Conservation (phyloP, 495 filamentous ascomycete genomes). For the Aspergillus indologenus region DNA sequence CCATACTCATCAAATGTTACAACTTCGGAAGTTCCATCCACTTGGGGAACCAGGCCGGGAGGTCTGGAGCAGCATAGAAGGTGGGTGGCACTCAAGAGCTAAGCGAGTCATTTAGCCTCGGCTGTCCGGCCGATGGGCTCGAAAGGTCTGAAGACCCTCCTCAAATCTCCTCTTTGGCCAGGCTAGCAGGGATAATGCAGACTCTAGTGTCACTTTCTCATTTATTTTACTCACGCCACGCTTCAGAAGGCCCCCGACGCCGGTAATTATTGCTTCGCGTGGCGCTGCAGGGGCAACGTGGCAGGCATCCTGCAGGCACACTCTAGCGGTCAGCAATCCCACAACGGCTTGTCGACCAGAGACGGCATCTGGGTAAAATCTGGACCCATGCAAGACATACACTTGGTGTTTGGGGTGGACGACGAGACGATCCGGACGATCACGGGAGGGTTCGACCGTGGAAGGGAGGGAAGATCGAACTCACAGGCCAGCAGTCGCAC, state of each 20-base stretch:
- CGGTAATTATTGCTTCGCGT: background rate
- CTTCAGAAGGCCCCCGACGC: background rate
- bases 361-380: background rate
- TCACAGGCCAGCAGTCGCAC: constrained; percentile 5
- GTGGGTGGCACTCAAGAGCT: background rate
- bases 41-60: background rate
- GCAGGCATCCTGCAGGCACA: background rate
- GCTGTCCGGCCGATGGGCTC: background rate
- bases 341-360: background rate
- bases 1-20: background rate
- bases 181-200: background rate
- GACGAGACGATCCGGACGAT: background rate
- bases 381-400: background rate
- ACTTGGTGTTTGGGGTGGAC: background rate
- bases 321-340: background rate
- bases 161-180: background rate
- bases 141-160: background rate
- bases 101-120: background rate
- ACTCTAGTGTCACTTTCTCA: background rate
- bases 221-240: background rate
- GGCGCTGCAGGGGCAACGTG: background rate
- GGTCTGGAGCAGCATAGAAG: background rate
- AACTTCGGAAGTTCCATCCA: background rate
- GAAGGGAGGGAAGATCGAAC: background rate
- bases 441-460: background rate